phyloP scores from a whole-genome alignment of 345 rosid genomes.

The Bretschneidera sinensis region DNA sequence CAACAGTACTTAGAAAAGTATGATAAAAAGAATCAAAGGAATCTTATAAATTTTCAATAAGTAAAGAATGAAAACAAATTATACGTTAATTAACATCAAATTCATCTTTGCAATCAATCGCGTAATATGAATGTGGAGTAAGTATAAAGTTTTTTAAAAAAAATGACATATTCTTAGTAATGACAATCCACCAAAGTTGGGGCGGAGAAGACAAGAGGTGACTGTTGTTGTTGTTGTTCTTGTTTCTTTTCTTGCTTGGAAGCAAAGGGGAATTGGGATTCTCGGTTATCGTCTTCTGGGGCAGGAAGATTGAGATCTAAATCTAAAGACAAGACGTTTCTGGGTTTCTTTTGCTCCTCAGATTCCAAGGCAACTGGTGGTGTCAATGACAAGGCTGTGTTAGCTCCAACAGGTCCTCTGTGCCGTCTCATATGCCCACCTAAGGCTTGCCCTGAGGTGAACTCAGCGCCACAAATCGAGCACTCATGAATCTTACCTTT shows the following conservation, averaged over 20 bases:
- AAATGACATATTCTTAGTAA: conserved; percentile 46
- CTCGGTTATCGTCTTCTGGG: conserved; percentile 65
- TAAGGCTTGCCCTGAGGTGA: conserved; percentile 91
- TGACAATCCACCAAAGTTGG: conserved; percentile 94
- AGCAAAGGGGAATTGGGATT: conserved; percentile 41
- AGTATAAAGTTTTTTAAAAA: too few relatives aligned
- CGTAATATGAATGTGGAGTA: too few relatives aligned
- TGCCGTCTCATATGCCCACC: conserved; percentile 99
- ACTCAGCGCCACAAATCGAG: conserved; percentile 84
- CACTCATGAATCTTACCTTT: conserved; percentile 77
- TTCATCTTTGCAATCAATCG: too few relatives aligned
- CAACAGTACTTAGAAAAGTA: too few relatives aligned
- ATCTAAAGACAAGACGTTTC: conserved; percentile 55
- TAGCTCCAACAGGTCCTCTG: conserved; percentile 27
- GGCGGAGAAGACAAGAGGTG: conserved; percentile 63
- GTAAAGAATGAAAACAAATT: conserved; percentile 18
- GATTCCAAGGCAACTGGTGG: conserved; percentile 36
- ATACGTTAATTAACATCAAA: conserved; percentile 1
- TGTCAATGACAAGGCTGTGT: conserved; percentile 36
- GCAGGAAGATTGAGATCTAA: conserved; percentile 98
- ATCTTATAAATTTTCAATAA: conserved; percentile 23
- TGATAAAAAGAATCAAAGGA: too few relatives aligned
- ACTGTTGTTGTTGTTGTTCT: conserved; percentile 35
- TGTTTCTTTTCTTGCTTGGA: conserved; percentile 48
- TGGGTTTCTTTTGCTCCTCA: conserved; percentile 37